Conservation (phyloP, 1,139 yeast genomes). For the Lodderomyces beijingensis region DNA sequence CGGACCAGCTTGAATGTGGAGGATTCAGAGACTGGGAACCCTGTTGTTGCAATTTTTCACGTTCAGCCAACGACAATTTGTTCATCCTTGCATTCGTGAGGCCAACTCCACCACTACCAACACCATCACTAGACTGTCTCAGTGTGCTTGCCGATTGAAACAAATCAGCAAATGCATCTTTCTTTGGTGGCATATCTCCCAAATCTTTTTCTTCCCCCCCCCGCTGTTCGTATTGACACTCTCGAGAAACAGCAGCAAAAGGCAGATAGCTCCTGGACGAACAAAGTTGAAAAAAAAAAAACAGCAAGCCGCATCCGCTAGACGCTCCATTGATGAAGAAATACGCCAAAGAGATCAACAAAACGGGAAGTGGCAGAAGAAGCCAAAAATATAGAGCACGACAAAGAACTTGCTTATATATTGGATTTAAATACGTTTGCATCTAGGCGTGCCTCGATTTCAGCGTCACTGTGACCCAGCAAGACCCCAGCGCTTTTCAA, state of each 20-base stretch:
- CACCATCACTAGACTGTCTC: not conserved
- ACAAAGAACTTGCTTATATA: too few species aligned
- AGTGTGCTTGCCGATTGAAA: slow-evolving; percentile 33
- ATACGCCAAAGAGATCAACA: too few species aligned
- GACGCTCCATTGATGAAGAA: too few species aligned
- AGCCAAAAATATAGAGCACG: too few species aligned
- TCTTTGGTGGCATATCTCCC: slow-evolving; percentile 29
- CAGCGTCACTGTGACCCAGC: slow-evolving; percentile 34
- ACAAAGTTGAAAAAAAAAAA: too few species aligned
- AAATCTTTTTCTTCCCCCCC: not conserved
- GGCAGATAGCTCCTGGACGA: too few species aligned
- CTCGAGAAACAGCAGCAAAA: too few species aligned
- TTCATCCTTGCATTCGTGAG: slow-evolving; percentile 12
- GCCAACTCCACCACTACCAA: slow-evolving; percentile 3
- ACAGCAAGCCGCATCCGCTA: too few species aligned
- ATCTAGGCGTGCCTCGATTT: slow-evolving; percentile 28
- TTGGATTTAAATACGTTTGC: slow-evolving; percentile 19
- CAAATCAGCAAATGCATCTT: slow-evolving; percentile 47
- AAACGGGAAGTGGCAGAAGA: too few species aligned
- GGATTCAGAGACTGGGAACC: not conserved
- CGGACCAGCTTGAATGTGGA: slow-evolving; percentile 12
- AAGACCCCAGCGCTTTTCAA: slow-evolving; percentile 60
- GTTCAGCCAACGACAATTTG: slow-evolving; percentile 18
- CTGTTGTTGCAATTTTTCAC: slow-evolving; percentile 16
- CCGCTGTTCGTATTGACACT: too few species aligned